Evolutionary conservation across 805 yeast species (phyloP).

Genomic region (Barnettozyma salicaria): DNA sequence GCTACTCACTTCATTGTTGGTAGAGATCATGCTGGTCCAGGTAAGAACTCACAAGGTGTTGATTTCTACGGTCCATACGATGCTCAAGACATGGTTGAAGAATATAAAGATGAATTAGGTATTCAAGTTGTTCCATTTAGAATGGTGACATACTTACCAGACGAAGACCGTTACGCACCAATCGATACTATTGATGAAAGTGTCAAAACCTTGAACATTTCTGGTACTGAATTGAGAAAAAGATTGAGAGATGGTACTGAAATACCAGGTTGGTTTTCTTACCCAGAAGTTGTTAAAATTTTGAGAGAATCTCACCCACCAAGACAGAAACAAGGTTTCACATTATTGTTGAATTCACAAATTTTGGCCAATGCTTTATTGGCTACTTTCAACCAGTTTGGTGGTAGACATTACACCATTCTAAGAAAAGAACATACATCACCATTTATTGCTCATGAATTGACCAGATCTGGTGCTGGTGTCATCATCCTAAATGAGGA

Average conservation of each 20-base stretch:
- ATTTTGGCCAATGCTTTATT: constrained; percentile 76
- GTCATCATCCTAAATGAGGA: constrained; percentile 53
- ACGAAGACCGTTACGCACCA: constrained; percentile 91
- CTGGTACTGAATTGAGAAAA: constrained; percentile 92
- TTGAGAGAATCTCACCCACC: constrained; percentile 93
- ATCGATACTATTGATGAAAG: constrained; percentile 82
- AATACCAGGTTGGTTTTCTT: constrained; percentile 96
- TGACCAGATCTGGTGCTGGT: constrained; percentile 88
- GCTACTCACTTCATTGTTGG: constrained; percentile 97
- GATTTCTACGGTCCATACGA: constrained; percentile 97
- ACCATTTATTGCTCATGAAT: constrained; percentile 64
- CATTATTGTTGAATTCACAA: constrained; percentile 59
- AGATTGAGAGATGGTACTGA: constrained; percentile 79
- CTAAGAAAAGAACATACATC: constrained; percentile 37
- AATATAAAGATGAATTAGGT: constrained; percentile 68
- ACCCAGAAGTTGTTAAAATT: constrained; percentile 91
- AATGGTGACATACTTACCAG: constrained; percentile 95
- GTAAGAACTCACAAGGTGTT: constrained; percentile 77
- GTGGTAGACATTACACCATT: constrained; percentile 68
- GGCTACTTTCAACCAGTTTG: constrained; percentile 83
- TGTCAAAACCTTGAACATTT: constrained; percentile 79
- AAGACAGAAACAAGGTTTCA: constrained; percentile 83
- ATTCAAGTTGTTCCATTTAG: constrained; percentile 93
- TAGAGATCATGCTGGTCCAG: constrained; percentile 98
- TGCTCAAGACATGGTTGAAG: constrained; percentile 83